These are phyloP conservation scores for Aspergillus taichungensis DNA, from an alignment of 495 filamentous ascomycete species.

Conservation along the genomic window DNA sequence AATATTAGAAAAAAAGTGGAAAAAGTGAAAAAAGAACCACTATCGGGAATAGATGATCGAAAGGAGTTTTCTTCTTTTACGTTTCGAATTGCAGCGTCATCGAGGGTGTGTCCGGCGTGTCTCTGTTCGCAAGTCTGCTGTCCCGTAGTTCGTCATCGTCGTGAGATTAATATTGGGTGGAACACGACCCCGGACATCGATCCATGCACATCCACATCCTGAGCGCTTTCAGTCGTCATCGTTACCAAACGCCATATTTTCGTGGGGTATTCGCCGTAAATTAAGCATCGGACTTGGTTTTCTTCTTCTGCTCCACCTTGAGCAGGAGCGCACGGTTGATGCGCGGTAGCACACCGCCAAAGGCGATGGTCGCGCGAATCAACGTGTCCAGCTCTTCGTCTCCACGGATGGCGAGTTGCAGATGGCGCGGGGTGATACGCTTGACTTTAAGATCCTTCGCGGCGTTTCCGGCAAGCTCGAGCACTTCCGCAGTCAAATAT, in stretches of 20 bases:
- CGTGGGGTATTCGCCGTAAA: conserved; percentile 16
- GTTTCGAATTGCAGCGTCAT: no score
- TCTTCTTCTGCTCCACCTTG: conserved; percentile 99
- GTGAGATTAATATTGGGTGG: background rate
- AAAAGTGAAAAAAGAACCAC: background rate
- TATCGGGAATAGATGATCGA: background rate
- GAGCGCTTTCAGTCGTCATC: conserved; percentile 13
- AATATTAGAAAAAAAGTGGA: conserved; percentile 4
- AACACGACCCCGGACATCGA: conserved; percentile 2
- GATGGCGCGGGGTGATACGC: conserved; percentile 96
- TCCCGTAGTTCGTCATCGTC: background rate
- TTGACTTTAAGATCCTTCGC: conserved; percentile 99
- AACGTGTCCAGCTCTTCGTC: conserved; percentile 97
- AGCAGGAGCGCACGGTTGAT: conserved; percentile 96
- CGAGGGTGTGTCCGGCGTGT: no score
- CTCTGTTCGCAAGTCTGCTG: no score
- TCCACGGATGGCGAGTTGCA: conserved; percentile 96
- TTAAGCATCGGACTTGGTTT: conserved; percentile 55
- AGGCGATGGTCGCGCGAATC: conserved; percentile 95
- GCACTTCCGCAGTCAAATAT: conserved; percentile 96
- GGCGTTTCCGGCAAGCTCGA: conserved; percentile 95
- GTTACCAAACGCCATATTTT: conserved; percentile 20
- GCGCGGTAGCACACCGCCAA: conserved; percentile 94
- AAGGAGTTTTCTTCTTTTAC: no score
- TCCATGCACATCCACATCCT: conserved; percentile 4